A percentile compares a stretch with the other conserved stretches of the same genome.
Conservation (phyloP, 352 stramenopile species). For the Phytophthora pini region DNA sequence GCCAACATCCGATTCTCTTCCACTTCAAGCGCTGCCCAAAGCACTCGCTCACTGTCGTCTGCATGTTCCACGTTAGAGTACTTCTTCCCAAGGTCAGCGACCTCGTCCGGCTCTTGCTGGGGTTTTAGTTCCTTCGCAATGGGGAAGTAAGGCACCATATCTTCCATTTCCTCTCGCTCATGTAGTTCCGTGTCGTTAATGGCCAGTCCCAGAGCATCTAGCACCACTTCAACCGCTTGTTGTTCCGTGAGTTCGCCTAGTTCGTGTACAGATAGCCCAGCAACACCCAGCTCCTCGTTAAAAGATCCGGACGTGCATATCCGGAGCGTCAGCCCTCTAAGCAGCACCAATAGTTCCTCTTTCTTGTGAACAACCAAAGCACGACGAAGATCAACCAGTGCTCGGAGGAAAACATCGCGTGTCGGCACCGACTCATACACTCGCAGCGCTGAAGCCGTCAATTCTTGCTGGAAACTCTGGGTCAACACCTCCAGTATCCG, state of each 20-base stretch:
- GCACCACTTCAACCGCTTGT: constrained; percentile 56
- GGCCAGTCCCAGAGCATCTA: constrained; percentile 60
- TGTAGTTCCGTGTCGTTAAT: constrained; percentile 83
- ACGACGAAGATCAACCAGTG: constrained; percentile 72
- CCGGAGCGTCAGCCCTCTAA: constrained; percentile 68
- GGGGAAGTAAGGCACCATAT: constrained; percentile 76
- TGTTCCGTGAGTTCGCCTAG: constrained; percentile 65
- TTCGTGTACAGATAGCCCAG: constrained; percentile 58
- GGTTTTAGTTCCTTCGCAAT: constrained; percentile 54
- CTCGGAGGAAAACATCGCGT: constrained; percentile 80
- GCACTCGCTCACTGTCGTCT: constrained; percentile 59
- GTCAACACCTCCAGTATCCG: constrained; percentile 67
- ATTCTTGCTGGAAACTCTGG: constrained; percentile 79
- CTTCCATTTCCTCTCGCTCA: constrained; percentile 70
- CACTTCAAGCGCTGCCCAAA: constrained; percentile 82
- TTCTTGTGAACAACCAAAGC: constrained; percentile 66
- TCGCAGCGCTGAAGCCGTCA: constrained; percentile 68
- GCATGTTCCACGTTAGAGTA: constrained; percentile 33
- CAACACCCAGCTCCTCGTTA: constrained; percentile 62
- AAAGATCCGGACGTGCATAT: constrained; percentile 82
- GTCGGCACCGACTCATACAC: constrained; percentile 75
- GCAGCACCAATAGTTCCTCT: constrained; percentile 37
- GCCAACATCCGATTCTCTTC: constrained; percentile 84
- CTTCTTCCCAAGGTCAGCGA: constrained; percentile 21
- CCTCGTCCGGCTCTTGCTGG: constrained; percentile 11